Evolutionary conservation across 1,284 basidiomycete species (phyloP).

Genomic region (Ganoderma lucidum): DNA sequence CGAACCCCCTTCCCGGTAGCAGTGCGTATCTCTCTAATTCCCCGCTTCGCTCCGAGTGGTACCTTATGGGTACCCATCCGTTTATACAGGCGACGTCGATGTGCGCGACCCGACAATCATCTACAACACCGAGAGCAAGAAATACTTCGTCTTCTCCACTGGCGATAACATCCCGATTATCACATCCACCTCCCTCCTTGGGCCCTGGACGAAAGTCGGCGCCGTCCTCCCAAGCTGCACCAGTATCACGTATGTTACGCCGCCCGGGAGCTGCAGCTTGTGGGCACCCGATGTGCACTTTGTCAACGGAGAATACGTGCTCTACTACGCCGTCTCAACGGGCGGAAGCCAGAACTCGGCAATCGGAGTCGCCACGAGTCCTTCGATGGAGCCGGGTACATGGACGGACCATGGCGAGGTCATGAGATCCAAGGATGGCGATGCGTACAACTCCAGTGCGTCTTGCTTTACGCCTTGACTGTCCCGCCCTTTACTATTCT

Average conservation of each 20-base stretch:
- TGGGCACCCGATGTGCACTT: neutral
- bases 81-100: neutral
- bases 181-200: neutral
- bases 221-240: neutral
- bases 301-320: conserved; percentile 26
- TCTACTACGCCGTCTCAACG: conserved; percentile 44
- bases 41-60: neutral
- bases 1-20: neutral
- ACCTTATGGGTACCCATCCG: neutral
- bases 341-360: conserved; percentile 44
- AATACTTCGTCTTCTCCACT: neutral
- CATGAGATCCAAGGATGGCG: neutral
- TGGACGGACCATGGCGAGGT: conserved; percentile 46
- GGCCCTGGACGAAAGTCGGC: neutral
- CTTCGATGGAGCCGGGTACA: conserved; percentile 42
- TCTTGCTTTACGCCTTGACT: neutral
- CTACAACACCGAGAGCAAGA: neutral
- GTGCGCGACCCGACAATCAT: neutral
- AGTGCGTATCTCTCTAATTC: neutral
- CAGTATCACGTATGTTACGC: neutral
- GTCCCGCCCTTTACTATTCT: neutral
- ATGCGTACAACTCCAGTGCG: neutral
- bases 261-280: neutral
- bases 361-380: conserved; percentile 44
- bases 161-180: neutral